phyloP scores from a whole-genome alignment of 1,139 yeast species.

The Candida tetrigidarum region DNA sequence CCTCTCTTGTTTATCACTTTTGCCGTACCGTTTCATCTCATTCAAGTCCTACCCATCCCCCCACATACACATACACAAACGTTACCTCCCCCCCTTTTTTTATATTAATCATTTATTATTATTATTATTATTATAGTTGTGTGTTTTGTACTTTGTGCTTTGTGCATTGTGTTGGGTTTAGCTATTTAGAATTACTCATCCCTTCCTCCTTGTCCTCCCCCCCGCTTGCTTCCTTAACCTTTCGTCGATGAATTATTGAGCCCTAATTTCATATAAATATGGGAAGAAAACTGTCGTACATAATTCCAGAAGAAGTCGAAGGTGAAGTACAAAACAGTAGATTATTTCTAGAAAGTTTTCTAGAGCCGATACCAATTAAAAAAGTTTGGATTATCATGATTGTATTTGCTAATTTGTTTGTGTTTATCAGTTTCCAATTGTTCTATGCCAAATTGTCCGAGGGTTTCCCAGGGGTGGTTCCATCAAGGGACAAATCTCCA shows the following conservation, averaged over 20 bases:
- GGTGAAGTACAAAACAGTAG: constrained; percentile 1
- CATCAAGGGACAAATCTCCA: constrained; percentile 5
- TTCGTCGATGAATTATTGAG: constrained; percentile 1
- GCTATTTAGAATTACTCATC: no score
- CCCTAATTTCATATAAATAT: constrained; percentile 7
- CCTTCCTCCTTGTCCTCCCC: no score
- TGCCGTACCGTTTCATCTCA: background rate
- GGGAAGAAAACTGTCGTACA: constrained; percentile 5
- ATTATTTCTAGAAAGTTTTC: constrained; percentile 5
- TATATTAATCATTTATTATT: no score
- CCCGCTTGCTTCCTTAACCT: background rate
- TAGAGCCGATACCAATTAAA: constrained; percentile 2
- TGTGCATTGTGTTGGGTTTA: background rate
- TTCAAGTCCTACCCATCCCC: no score
- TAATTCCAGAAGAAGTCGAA: constrained; percentile 1
- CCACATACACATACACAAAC: background rate
- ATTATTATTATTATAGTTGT: background rate
- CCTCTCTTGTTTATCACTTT: constrained; percentile 1
- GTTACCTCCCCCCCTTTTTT: no score
- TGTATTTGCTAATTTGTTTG: constrained; percentile 15
- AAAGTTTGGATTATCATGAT: constrained; percentile 14
- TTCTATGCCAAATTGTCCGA: constrained; percentile 10
- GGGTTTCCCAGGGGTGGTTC: constrained; percentile 15
- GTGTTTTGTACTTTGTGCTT: no score
- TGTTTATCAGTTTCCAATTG: constrained; percentile 16